A percentile compares a stretch with the other conserved stretches of the same genome.
Evolutionary conservation across 352 stramenopile species (phyloP).

Genomic region (Thalassiosira oceanica): DNA sequence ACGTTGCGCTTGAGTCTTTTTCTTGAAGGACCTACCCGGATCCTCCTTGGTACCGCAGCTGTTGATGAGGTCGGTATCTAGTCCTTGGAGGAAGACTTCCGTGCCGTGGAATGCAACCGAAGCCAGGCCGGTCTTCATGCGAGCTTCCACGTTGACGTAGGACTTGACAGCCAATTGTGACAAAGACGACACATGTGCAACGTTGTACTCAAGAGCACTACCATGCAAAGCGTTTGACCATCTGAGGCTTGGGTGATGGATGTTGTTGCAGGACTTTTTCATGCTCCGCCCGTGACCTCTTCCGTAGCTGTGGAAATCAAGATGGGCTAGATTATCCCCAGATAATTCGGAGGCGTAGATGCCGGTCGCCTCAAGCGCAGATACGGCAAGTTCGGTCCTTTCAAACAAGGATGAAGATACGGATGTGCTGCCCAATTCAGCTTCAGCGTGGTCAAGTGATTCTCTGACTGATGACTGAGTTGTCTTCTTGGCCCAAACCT

Average conservation of each 20-base stretch:
- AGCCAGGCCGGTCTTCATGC: conserved; percentile 40
- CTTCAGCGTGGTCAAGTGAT: too few relatives aligned
- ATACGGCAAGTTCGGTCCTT: too few relatives aligned
- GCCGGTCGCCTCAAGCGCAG: conserved; percentile 7
- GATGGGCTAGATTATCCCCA: conserved; percentile 35
- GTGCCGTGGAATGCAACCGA: conserved; percentile 47
- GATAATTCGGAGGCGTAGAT: conserved; percentile 43
- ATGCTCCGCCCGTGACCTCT: conserved; percentile 41
- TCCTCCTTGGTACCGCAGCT: conserved; percentile 23
- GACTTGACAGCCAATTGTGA: background rate
- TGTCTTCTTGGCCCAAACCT: too few relatives aligned
- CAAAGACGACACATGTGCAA: conserved; percentile 19
- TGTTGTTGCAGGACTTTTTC: conserved; percentile 67
- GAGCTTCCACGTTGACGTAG: conserved; percentile 14
- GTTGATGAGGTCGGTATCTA: conserved; percentile 18
- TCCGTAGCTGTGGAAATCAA: conserved; percentile 29
- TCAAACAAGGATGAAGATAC: too few relatives aligned
- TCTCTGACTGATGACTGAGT: too few relatives aligned
- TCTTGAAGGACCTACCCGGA: background rate
- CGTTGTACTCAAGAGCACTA: conserved; percentile 61
- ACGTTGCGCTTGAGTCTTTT: background rate
- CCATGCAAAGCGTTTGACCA: conserved; percentile 72
- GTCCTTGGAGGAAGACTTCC: conserved; percentile 35
- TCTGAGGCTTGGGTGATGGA: conserved; percentile 55
- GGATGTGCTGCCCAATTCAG: too few relatives aligned